phyloP scores from a whole-genome alignment of 306 rosid species.

The Lathyrus aphaca region DNA sequence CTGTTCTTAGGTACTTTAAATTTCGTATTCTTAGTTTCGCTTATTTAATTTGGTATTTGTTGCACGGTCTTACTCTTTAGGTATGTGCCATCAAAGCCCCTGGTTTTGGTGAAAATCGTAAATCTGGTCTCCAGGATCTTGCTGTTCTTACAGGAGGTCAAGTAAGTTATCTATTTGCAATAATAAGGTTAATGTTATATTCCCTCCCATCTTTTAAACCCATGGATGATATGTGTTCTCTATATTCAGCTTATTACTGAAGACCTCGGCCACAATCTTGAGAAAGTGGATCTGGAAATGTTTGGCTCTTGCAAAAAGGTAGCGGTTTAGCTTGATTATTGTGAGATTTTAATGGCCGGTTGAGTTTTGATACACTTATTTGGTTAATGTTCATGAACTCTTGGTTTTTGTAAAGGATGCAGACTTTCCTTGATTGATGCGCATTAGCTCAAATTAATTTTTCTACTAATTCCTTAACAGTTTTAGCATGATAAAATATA shows the following conservation, averaged over 20 bases:
- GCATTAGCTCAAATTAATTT: background rate
- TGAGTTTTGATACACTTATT: background rate
- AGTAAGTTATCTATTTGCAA: constrained; percentile 49
- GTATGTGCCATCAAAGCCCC: constrained; percentile 96
- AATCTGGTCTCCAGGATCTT: constrained; percentile 78
- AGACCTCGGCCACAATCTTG: constrained; percentile 93
- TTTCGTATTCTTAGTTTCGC: constrained; percentile 1
- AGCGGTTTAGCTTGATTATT: constrained; percentile 25
- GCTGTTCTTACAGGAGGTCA: constrained; percentile 87
- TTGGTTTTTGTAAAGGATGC: background rate
- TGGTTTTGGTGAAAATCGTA: constrained; percentile 94
- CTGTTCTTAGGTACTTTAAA: background rate
- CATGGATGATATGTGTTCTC: constrained; percentile 18
- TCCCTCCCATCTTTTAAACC: background rate
- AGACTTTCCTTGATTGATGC: background rate
- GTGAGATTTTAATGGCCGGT: background rate
- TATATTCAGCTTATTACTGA: constrained; percentile 72
- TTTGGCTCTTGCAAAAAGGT: constrained; percentile 95
- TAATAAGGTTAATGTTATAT: constrained; percentile 16
- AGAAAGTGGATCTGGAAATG: constrained; percentile 77
- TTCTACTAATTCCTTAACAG: background rate
- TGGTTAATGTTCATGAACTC: background rate
- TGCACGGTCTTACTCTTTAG: constrained; percentile 45
- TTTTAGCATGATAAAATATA: background rate
- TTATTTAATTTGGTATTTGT: constrained; percentile 20